phyloP scores from a whole-genome alignment of 1,139 yeast genomes.

The Sugiyamaella neomexicana region DNA sequence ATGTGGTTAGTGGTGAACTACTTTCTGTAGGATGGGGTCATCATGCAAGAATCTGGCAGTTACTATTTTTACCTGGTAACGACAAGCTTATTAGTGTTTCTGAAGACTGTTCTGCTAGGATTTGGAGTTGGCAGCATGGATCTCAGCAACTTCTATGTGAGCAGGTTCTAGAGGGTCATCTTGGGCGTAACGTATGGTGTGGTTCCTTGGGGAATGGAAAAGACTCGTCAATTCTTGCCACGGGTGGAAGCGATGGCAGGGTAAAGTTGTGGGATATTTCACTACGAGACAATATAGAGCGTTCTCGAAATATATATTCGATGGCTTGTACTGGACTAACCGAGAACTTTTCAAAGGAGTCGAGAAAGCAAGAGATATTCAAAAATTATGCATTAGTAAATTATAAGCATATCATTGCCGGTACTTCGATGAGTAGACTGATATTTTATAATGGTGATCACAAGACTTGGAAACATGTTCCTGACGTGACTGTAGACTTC shows the following conservation, averaged over 20 bases:
- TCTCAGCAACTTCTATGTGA: slow-evolving; percentile 44
- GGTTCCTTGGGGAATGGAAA: slow-evolving; percentile 52
- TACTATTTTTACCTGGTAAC: slow-evolving; percentile 53
- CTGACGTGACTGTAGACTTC: slow-evolving; percentile 44
- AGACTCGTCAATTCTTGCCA: slow-evolving; percentile 50
- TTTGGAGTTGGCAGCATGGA: slow-evolving; percentile 52
- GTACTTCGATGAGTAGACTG: slow-evolving; percentile 59
- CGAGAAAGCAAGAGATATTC: slow-evolving; percentile 53
- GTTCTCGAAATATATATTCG: slow-evolving; percentile 34
- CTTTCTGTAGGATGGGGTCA: slow-evolving; percentile 95
- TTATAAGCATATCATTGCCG: slow-evolving; percentile 50
- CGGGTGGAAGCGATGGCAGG: slow-evolving; percentile 89
- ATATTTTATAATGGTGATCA: slow-evolving; percentile 17
- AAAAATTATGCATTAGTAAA: slow-evolving; percentile 58
- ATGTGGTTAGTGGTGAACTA: slow-evolving; percentile 52
- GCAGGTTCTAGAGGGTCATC: slow-evolving; percentile 63
- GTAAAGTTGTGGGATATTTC: slow-evolving; percentile 60
- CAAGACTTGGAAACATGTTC: slow-evolving; percentile 41
- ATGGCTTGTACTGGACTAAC: slow-evolving; percentile 33
- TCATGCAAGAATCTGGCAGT: slow-evolving; percentile 87
- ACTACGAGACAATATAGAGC: slow-evolving; percentile 33
- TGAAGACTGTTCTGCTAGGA: slow-evolving; percentile 85
- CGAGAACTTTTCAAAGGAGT: not conserved
- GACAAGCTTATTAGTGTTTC: slow-evolving; percentile 62
- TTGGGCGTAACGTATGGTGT: slow-evolving; percentile 88